Conservation (phyloP, 371 early-diverging fungal genomes). For the Apophysomyces ossiformis region DNA sequence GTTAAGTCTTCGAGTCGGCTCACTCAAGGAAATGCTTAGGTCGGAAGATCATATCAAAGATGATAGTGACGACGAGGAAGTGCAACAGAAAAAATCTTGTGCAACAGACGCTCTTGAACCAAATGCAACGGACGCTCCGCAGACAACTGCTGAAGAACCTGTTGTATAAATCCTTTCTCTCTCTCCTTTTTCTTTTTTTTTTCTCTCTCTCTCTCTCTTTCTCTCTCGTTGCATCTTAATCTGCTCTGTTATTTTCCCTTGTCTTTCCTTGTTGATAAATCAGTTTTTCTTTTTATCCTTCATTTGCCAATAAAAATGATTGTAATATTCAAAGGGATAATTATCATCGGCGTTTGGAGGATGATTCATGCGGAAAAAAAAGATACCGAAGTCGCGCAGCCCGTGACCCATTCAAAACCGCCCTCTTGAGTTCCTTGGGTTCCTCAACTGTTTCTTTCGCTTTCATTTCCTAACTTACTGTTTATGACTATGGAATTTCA, state of each 20-base stretch:
- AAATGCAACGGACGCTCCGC: not conserved
- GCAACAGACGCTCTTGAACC: not conserved
- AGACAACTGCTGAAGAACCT: not conserved
- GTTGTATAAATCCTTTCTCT: constrained; percentile 1
- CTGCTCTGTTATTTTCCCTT: not conserved
- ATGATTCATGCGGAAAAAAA: too few species aligned
- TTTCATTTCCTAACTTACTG: not conserved
- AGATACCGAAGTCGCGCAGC: not conserved
- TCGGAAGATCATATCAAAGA: constrained; percentile 5
- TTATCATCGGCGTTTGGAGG: too few species aligned
- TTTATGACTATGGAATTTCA: not conserved
- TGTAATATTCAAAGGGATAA: too few species aligned
- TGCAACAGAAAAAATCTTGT: not conserved
- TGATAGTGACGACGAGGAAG: constrained; percentile 8
- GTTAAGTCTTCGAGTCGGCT: not conserved
- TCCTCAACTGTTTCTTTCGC: not conserved
- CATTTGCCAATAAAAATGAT: too few species aligned
- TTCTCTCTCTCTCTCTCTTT: not conserved
- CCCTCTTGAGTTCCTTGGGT: not conserved
- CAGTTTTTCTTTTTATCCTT: not conserved
- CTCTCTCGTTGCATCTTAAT: constrained; percentile 7
- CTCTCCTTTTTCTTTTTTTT: too few species aligned
- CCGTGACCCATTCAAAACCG: not conserved
- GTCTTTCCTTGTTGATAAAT: not conserved
- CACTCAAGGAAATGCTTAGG: not conserved